These are phyloP conservation scores for Umbilicaria muhlenbergii DNA, from an alignment of 495 filamentous ascomycete species.

Conservation along the genomic window DNA sequence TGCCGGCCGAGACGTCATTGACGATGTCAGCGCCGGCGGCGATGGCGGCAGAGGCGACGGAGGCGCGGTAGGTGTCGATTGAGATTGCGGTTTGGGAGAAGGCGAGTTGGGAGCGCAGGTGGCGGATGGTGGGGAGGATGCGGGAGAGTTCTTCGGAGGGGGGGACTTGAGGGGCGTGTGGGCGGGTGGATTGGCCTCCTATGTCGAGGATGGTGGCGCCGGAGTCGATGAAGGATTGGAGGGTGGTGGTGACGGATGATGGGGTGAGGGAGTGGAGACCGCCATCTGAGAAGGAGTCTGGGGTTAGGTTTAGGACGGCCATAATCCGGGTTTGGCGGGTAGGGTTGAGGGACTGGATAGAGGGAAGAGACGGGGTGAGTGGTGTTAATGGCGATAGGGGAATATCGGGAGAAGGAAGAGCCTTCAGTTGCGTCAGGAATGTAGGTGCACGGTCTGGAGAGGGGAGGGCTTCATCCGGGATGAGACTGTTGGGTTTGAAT, in stretches of 20 bases:
- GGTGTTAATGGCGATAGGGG: conserved; percentile 53
- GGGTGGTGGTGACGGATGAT: conserved; percentile 7
- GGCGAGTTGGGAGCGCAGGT: conserved; percentile 49
- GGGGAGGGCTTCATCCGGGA: conserved; percentile 40
- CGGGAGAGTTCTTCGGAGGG: conserved; percentile 61
- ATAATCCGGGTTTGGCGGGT: conserved; percentile 64
- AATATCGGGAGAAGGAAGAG: conserved; percentile 36
- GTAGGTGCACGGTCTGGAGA: conserved; percentile 12
- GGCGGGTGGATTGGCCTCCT: conserved; percentile 84
- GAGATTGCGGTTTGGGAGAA: conserved; percentile 52
- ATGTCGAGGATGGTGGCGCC: conserved; percentile 66
- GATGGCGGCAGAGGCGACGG: conserved; percentile 67
- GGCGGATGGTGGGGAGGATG: conserved; percentile 58
- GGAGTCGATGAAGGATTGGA: conserved; percentile 14
- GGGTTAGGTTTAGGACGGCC: conserved; percentile 90
- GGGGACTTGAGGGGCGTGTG: conserved; percentile 47
- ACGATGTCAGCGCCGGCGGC: conserved; percentile 80
- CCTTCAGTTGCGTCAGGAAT: conserved; percentile 40
- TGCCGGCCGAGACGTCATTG: conserved; percentile 84
- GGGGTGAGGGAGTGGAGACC: conserved; percentile 35
- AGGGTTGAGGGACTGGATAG: conserved; percentile 47
- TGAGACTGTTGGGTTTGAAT: conserved; percentile 31
- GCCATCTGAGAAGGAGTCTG: conserved; percentile 94
- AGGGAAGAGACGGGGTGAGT: conserved; percentile 38
- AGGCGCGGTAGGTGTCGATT: conserved; percentile 82